Conservation (phyloP, 2,329 filamentous ascomycete genomes). For the Passalora sequoiae region DNA sequence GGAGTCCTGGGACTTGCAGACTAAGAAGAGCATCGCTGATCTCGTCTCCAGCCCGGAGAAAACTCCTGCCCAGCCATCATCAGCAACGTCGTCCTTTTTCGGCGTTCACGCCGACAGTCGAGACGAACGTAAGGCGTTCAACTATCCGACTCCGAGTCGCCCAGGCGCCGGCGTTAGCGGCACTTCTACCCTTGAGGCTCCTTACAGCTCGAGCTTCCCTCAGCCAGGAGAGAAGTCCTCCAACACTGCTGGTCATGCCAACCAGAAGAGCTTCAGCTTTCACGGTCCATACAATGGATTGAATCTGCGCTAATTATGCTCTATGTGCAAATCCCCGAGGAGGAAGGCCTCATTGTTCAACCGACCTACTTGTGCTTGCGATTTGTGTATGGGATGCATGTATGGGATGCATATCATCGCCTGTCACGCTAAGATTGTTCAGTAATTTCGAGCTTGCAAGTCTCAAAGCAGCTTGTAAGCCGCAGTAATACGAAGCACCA, state of each 20-base stretch:
- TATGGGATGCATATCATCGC: too few species aligned
- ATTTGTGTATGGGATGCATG: too few species aligned
- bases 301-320: background rate
- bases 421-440: too few species aligned
- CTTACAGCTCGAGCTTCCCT: background rate
- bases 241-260: background rate
- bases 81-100: constrained; percentile 7
- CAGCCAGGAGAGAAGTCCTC: background rate
- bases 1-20: constrained; percentile 3
- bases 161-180: background rate
- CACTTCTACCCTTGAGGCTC: background rate
- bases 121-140: background rate
- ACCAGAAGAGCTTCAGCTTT: background rate
- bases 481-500: too few species aligned
- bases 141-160: background rate
- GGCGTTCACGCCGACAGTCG: background rate
- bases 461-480: too few species aligned
- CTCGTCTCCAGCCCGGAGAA: constrained; percentile 5
- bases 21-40: constrained; percentile 11
- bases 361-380: too few species aligned
- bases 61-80: background rate
- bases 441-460: too few species aligned
- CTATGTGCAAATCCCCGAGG: too few species aligned
- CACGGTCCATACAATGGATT: background rate
- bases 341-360: too few species aligned